Evolutionary conservation across 2,329 filamentous ascomycete genomes (phyloP).

Genomic region (Aureobasidium sp.): DNA sequence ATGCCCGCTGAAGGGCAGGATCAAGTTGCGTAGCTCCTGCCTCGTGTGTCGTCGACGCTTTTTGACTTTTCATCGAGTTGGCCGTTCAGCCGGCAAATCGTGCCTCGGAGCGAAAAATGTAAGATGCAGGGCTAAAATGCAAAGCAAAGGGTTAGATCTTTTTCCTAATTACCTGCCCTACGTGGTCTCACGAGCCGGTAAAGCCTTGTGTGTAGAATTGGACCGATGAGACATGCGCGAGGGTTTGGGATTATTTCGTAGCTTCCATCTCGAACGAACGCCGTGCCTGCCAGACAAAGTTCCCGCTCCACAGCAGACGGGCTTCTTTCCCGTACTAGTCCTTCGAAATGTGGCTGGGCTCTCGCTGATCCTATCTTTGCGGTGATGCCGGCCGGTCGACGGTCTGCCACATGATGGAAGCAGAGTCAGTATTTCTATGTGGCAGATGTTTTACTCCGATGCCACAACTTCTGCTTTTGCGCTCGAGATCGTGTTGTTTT

Average conservation of each 20-base stretch:
- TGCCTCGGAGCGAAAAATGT: slow-evolving; percentile 1
- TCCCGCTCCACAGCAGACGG: slow-evolving; percentile 2
- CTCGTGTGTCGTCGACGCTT: background rate
- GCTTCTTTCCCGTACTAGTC: background rate
- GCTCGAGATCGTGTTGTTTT: background rate
- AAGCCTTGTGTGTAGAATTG: background rate
- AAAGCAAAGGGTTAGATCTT: background rate
- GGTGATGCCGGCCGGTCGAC: background rate
- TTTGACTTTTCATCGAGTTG: background rate
- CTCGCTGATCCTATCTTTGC: background rate
- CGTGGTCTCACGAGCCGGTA: background rate
- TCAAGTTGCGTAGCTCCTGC: background rate
- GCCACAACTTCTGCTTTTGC: background rate
- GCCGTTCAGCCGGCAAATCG: background rate
- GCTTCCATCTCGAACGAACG: background rate
- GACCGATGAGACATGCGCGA: slow-evolving; percentile 5
- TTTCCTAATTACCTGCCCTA: background rate
- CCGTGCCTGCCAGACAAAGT: background rate
- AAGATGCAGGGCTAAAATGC: background rate
- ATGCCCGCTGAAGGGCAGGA: background rate
- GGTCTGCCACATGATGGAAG: background rate
- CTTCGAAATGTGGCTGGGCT: background rate
- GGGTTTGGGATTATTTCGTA: background rate
- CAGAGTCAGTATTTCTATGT: background rate
- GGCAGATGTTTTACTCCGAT: background rate